These are phyloP conservation scores for Sapria himalayana DNA, from an alignment of 345 rosid genomes.

Conservation along the genomic window DNA sequence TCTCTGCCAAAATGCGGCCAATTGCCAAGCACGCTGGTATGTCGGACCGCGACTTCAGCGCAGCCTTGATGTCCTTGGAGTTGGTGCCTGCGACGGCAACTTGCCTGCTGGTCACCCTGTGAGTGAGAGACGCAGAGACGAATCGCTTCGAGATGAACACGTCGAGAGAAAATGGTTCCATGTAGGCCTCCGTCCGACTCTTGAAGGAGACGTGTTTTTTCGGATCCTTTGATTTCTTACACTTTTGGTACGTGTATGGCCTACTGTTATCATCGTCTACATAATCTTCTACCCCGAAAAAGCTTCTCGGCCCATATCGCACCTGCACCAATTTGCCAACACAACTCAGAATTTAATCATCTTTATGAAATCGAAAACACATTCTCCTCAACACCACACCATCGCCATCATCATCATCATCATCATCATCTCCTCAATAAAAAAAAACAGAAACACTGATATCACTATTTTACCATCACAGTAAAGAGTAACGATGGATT, in stretches of 20 bases:
- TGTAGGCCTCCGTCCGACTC: conserved; percentile 53
- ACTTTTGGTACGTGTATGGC: conserved; percentile 79
- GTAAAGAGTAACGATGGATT: too few species aligned
- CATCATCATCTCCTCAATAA: too few species aligned
- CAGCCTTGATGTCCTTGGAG: conserved; percentile 89
- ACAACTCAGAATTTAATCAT: too few species aligned
- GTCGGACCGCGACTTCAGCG: conserved; percentile 51
- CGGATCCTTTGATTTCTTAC: conserved; percentile 62
- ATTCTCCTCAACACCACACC: too few species aligned
- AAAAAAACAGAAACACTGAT: too few species aligned
- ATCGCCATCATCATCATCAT: too few species aligned
- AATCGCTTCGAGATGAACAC: conserved; percentile 82
- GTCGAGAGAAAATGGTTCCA: conserved; percentile 84
- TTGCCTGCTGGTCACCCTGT: conserved; percentile 75
- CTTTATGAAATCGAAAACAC: too few species aligned
- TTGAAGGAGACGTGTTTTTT: conserved; percentile 68
- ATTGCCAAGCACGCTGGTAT: conserved; percentile 78
- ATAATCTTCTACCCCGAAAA: conserved; percentile 90
- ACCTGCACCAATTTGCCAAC: conserved; percentile 21
- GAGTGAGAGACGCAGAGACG: conserved; percentile 79
- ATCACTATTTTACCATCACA: too few species aligned
- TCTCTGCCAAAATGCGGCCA: conserved; percentile 53
- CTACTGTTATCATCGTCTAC: conserved; percentile 71
- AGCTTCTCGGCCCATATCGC: conserved; percentile 54
- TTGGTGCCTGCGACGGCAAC: conserved; percentile 93